Conservation (phyloP, 2,329 filamentous ascomycete species). For the Podosphaera xanthii region DNA sequence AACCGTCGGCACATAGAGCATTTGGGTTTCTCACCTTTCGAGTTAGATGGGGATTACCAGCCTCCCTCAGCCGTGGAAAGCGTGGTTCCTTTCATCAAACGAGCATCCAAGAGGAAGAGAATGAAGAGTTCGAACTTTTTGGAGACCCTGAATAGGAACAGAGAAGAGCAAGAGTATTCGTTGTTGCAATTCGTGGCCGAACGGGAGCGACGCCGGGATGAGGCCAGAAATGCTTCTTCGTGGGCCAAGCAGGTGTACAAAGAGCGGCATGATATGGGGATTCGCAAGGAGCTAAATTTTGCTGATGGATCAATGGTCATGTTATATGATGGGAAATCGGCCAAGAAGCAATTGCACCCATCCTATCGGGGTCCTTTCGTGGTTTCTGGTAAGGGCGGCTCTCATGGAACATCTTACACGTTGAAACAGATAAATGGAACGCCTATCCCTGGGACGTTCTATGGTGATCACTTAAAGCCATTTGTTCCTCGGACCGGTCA, state of each 20-base stretch:
- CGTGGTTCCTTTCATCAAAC: not conserved
- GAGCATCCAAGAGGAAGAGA: not conserved
- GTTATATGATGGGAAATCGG: slow-evolving; percentile 1
- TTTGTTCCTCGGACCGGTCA: not conserved
- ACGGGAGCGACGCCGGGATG: not conserved
- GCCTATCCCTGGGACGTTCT: not conserved
- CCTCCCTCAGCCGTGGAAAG: too few species aligned
- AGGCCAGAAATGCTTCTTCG: not conserved
- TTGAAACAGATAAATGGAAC: not conserved
- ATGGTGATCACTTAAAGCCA: not conserved
- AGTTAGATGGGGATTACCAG: too few species aligned
- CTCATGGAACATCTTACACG: not conserved
- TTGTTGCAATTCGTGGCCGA: not conserved
- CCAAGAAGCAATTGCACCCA: not conserved
- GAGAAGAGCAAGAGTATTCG: not conserved
- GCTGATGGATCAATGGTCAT: not conserved
- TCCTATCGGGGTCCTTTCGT: not conserved
- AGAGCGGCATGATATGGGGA: not conserved
- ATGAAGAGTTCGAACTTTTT: not conserved
- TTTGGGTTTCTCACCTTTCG: not conserved
- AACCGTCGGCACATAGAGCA: not conserved
- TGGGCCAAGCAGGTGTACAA: not conserved
- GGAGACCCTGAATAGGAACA: not conserved
- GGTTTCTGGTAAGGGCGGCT: not conserved
- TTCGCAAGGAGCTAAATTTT: not conserved